Evolutionary conservation across 2,329 filamentous ascomycete genomes (phyloP).

Genomic region (Seiridium cupressi): DNA sequence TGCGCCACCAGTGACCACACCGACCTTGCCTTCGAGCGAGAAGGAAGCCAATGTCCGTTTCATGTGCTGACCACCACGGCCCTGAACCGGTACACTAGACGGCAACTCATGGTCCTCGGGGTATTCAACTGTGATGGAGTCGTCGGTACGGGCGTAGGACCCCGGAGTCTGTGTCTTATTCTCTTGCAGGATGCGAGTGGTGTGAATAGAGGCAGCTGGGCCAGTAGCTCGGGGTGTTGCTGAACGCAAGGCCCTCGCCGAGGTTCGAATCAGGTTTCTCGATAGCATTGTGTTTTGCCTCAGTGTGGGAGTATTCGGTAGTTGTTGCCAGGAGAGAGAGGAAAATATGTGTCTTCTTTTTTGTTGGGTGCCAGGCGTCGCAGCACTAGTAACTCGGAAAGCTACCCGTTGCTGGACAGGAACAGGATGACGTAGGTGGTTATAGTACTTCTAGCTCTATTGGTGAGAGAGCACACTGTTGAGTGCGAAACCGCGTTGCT

Average conservation of each 20-base stretch:
- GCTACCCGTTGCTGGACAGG: neutral
- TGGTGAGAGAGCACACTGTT: too few relatives aligned
- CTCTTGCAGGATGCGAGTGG: slow-evolving; percentile 22
- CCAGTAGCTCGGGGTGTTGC: neutral
- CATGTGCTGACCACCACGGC: slow-evolving; percentile 76
- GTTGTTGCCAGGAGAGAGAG: too few relatives aligned
- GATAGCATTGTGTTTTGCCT: slow-evolving; percentile 2
- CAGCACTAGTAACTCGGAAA: neutral
- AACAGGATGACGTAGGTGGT: slow-evolving; percentile 2
- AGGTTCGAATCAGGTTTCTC: neutral
- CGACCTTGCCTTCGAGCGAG: slow-evolving; percentile 80
- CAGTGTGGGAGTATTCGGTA: too few relatives aligned
- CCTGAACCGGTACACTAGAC: slow-evolving; percentile 66
- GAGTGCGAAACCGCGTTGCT: too few relatives aligned
- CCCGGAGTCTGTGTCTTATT: slow-evolving; percentile 41
- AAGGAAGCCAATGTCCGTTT: slow-evolving; percentile 84
- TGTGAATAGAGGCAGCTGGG: slow-evolving; percentile 18
- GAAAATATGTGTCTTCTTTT: neutral
- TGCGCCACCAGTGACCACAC: slow-evolving; percentile 86
- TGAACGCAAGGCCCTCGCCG: neutral
- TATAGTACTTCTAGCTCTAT: neutral
- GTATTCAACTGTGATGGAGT: slow-evolving; percentile 75
- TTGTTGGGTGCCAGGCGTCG: neutral
- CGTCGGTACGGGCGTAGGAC: slow-evolving; percentile 75
- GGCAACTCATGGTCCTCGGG: slow-evolving; percentile 74